These are phyloP conservation scores for Moniliella sp. DNA, from an alignment of 1,284 basidiomycete species.

Conservation along the genomic window DNA sequence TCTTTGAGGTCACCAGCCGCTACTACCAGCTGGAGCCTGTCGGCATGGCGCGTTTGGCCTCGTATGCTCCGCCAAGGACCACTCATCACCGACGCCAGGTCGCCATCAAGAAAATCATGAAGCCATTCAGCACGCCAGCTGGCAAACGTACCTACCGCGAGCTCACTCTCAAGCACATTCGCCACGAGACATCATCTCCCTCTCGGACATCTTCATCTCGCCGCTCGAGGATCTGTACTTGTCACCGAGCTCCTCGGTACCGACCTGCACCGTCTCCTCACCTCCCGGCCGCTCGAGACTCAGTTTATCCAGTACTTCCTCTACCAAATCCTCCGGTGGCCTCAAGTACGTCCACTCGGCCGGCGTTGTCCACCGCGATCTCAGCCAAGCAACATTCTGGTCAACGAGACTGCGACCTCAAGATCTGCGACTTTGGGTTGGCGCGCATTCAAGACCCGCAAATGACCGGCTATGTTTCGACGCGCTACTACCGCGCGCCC, in stretches of 20 bases:
- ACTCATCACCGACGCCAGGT: slow-evolving; percentile 83
- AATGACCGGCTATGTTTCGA: slow-evolving; percentile 31
- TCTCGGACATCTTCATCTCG: slow-evolving; percentile 96
- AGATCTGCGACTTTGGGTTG: slow-evolving; percentile 51
- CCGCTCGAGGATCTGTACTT: slow-evolving; percentile 90
- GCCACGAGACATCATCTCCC: slow-evolving; percentile 95
- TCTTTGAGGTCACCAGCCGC: slow-evolving; percentile 57
- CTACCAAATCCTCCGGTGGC: slow-evolving; percentile 90
- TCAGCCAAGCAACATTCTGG: slow-evolving; percentile 95
- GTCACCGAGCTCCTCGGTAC: slow-evolving; percentile 97
- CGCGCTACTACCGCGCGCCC: slow-evolving; percentile 30
- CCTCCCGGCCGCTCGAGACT: slow-evolving; percentile 87
- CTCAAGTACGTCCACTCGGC: slow-evolving; percentile 98
- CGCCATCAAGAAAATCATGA: slow-evolving; percentile 98
- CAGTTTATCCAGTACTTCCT: slow-evolving; percentile 99
- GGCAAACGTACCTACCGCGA: slow-evolving; percentile 93
- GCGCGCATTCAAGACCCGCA: too few relatives aligned
- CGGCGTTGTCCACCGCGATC: slow-evolving; percentile 88
- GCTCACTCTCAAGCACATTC: slow-evolving; percentile 94
- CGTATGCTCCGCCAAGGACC: slow-evolving; percentile 73
- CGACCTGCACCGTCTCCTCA: slow-evolving; percentile 85
- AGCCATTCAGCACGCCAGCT: slow-evolving; percentile 88
- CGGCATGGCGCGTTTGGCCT: slow-evolving; percentile 56
- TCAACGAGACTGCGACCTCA: slow-evolving; percentile 97
- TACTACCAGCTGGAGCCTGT: slow-evolving; percentile 99